Percentiles rank a stretch among this genome's conserved stretches.
Conservation (phyloP, 2,329 filamentous ascomycete genomes). For the Hypoxylon sp. region DNA sequence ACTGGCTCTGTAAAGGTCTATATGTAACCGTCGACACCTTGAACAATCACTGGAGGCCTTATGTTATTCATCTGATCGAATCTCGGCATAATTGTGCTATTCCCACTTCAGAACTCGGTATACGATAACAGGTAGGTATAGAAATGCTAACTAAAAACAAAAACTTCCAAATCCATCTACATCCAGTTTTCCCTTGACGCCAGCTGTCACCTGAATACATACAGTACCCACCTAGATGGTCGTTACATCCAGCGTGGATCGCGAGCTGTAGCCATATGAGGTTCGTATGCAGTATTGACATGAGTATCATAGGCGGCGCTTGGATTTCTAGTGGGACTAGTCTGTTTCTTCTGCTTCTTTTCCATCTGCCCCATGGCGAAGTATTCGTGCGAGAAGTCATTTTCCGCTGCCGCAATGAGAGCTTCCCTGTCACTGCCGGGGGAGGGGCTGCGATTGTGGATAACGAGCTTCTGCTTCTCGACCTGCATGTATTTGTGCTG, state of each 20-base stretch:
- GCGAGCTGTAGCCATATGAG: slow-evolving; percentile 6
- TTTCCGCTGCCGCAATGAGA: slow-evolving; percentile 29
- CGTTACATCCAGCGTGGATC: slow-evolving; percentile 4
- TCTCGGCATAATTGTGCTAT: background rate
- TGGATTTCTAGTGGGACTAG: slow-evolving; percentile 12
- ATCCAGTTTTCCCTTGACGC: background rate
- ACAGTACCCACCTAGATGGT: background rate
- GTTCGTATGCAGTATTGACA: slow-evolving; percentile 5
- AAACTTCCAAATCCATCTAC: background rate
- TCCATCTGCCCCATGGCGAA: slow-evolving; percentile 25
- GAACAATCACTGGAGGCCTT: background rate
- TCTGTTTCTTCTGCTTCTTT: slow-evolving; percentile 14
- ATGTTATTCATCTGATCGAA: background rate
- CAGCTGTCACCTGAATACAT: background rate
- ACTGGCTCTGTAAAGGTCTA: background rate
- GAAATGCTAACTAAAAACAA: background rate
- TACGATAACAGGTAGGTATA: background rate
- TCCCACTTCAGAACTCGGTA: background rate
- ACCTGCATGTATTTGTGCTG: slow-evolving; percentile 54
- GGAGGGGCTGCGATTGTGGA: slow-evolving; percentile 5
- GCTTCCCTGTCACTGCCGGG: slow-evolving; percentile 23
- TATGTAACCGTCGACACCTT: background rate
- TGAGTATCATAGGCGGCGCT: slow-evolving; percentile 25
- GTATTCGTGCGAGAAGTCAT: slow-evolving; percentile 35
- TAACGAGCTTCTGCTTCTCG: slow-evolving; percentile 47